These are phyloP conservation scores for Naganishia antarctica DNA, from an alignment of 768 basidiomycete species.

Conservation along the genomic window DNA sequence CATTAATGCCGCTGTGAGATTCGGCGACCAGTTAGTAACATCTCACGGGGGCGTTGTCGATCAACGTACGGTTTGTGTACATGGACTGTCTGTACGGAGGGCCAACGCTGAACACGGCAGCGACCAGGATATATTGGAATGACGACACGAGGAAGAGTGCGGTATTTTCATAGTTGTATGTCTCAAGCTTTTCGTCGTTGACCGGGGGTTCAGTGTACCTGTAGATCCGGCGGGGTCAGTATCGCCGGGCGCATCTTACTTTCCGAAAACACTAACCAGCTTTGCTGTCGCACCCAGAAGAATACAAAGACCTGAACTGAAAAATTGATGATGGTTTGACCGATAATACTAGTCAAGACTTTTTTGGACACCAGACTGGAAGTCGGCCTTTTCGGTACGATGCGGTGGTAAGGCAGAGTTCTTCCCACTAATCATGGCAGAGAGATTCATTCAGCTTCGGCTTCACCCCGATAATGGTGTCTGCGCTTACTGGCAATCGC, in stretches of 20 bases:
- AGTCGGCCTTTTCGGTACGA: slow-evolving; percentile 85
- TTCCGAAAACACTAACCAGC: slow-evolving; percentile 60
- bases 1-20: slow-evolving; percentile 68
- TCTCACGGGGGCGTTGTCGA: background rate
- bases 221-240: background rate
- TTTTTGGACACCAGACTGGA: slow-evolving; percentile 93
- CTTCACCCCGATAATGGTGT: background rate
- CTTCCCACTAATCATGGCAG: slow-evolving; percentile 69
- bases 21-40: background rate
- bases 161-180: slow-evolving; percentile 86
- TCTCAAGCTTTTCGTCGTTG: slow-evolving; percentile 67
- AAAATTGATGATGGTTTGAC: slow-evolving; percentile 82
- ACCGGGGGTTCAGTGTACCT: slow-evolving; percentile 75
- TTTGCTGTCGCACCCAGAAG: slow-evolving; percentile 76
- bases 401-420: slow-evolving; percentile 78
- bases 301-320: slow-evolving; percentile 80
- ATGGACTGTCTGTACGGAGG: slow-evolving; percentile 92
- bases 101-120: slow-evolving; percentile 95
- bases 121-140: slow-evolving; percentile 97
- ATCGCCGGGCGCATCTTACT: background rate
- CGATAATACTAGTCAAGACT: slow-evolving; percentile 85
- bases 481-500: slow-evolving; percentile 80
- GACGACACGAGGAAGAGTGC: slow-evolving; percentile 87
- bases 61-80: slow-evolving; percentile 78
- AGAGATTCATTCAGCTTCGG: slow-evolving; percentile 15